Evolutionary conservation across 1,284 basidiomycete species (phyloP), one percentile per base, ranked within the genome.

Genomic region (Malassezia furfur): DNA sequence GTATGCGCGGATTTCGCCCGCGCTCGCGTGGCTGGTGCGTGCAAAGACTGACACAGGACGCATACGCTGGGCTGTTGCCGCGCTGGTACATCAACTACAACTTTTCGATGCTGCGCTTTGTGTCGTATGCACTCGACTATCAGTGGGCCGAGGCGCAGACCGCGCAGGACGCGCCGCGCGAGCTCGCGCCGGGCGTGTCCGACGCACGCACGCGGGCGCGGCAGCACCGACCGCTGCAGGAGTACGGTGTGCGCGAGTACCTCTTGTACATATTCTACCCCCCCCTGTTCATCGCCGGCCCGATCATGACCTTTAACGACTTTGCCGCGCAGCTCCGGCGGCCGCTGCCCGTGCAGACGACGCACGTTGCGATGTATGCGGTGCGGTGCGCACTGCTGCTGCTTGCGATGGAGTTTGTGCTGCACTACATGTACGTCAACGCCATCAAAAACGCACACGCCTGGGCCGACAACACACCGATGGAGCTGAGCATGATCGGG

Each of bases 41-140:
- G 30, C 14, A 11, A 1, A 14, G 12, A 14, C 40, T 43, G 21
- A 43, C 40, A 30, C 40, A 43, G 40, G 90, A 96, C 72, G 60
- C 67, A 56, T 36, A 83, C 81, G 59, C 63, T 15, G 77, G 93
- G 79, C 45, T 82, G 79, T 52, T 91, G 82, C 87, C 90, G 5
- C 80, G 90, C 31, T 98, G 94, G 93, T 84, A 96, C 68, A 81
- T 96, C 70, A 84, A 80, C 65, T 96, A 93, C 80, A 98, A 98
- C 75, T 91, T 98, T 65, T 91, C 90, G 2, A 94, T 94, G 87
- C 80, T 98, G 32, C 82, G 94, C 14, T 81, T 96, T 32, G 81
- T 98, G 10, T 94, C 90, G 0, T 98, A 90, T 78, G 85, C 84
- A 54, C 82, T 96, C 81, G 93, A 98, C 73, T 85, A 85, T 66